Conservation (phyloP, 2,329 filamentous ascomycete genomes). For the Ophiosphaerella korrae region DNA sequence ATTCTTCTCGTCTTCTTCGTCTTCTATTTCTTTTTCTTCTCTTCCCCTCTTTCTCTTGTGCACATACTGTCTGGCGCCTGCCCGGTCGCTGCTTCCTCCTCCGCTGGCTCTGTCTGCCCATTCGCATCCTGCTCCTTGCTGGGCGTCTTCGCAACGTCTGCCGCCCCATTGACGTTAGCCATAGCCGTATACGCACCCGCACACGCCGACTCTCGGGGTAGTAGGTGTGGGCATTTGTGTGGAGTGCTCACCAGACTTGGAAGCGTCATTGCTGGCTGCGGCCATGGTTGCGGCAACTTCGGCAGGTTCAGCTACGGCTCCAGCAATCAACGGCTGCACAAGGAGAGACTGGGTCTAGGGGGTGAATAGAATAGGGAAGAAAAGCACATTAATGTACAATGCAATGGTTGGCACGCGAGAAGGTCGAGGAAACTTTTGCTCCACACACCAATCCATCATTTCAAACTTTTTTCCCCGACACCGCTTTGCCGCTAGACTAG, state of each 20-base stretch:
- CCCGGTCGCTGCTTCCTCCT: constrained; percentile 35
- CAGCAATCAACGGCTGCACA: constrained; percentile 26
- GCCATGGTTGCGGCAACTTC: constrained; percentile 34
- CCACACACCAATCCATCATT: neutral
- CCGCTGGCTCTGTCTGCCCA: constrained; percentile 24
- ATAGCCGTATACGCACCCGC: constrained; percentile 5
- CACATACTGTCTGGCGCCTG: constrained; percentile 41
- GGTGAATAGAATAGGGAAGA: constrained; percentile 34
- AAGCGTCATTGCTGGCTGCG: constrained; percentile 45
- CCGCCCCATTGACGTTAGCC: constrained; percentile 23
- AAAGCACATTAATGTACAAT: constrained; percentile 43
- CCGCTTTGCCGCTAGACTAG: too few relatives aligned
- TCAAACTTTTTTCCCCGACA: neutral
- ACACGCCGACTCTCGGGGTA: too few relatives aligned
- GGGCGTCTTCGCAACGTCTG: constrained; percentile 35
- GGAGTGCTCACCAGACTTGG: constrained; percentile 42
- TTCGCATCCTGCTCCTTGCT: constrained; percentile 28
- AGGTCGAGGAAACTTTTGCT: constrained; percentile 9
- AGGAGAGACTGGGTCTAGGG: constrained; percentile 28
- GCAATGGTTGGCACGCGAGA: constrained; percentile 16
- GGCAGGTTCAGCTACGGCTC: constrained; percentile 17
- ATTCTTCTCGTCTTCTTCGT: neutral
- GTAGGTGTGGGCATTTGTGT: constrained; percentile 9
- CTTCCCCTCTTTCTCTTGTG: neutral
- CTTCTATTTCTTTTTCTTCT: neutral